Evolutionary conservation across 2,329 filamentous ascomycete genomes (phyloP), one percentile per base, ranked within the genome.

Genomic region (Aspergillus felis): DNA sequence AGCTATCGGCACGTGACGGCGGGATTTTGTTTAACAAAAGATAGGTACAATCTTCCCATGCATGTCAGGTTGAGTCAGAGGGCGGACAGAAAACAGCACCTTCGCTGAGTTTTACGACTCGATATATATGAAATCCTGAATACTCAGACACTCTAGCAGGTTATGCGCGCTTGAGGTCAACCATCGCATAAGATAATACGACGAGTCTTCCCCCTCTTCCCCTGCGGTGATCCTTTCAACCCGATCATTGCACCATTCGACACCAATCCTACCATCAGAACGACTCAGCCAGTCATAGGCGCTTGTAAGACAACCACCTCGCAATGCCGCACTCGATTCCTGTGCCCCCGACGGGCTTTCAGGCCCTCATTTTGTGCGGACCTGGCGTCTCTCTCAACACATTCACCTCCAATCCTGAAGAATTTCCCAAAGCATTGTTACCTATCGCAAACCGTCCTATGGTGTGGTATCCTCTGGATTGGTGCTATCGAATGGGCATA

Each of bases 311-410:
- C 4, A 4, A 12, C 4, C 22, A 12, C 4, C 4, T 47, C 10
- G 20, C 10, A 24, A 74, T 73, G 71, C 70, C 69, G 55, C 67
- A 68, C 28, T 64, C 68, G 1, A 60, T 69, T 35, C 67, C 71
- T 51, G 69, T 95, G 38, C 88, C 90, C 35, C 80, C 87, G 1
- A 68, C 66, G 55, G 78, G 79, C 61, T 79, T 81, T 51, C 79
- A 81, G 61, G 78, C 78, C 51, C 64, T 81, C 24, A 77, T 81
- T 49, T 68, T 80, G 20, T 78, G 78, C 61, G 77, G 77, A 22
- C 79, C 79, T 49, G 79, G 79, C 32, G 75, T 79, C 24, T 79
- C 77, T 4, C 68, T 81, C 27, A 79, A 76, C 60, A 81, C 79
- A 1, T 80, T 81, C 61, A 81, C 78, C n/a, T 76, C 77, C 3